A percentile compares a stretch with the other conserved stretches of the same genome.
Conservation (phyloP, 140 eudicot species). For the Erigeron philadelphicus region DNA sequence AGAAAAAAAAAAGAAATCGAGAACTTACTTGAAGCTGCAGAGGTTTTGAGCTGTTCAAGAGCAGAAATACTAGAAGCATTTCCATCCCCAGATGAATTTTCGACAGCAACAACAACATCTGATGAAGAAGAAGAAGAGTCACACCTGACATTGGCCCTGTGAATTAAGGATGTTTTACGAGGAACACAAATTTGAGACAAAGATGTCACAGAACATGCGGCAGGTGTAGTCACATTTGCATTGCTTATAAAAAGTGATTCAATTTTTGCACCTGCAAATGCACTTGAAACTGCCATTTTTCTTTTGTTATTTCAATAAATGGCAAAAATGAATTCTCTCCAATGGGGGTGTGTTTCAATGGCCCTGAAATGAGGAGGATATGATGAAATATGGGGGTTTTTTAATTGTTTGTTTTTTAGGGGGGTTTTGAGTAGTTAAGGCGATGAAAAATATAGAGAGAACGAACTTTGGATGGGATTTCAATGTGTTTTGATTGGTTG, state of each 20-base stretch:
- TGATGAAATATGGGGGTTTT: too few species aligned
- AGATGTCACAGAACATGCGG: slow-evolving; percentile 20
- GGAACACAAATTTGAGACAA: too few species aligned
- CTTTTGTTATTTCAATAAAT: too few species aligned
- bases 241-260: slow-evolving; percentile 43
- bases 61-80: slow-evolving; percentile 65
- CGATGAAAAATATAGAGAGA: slow-evolving; percentile 10
- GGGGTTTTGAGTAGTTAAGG: background rate
- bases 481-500: slow-evolving; percentile 53
- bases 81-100: too few species aligned
- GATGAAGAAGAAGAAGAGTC: background rate
- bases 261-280: slow-evolving; percentile 58
- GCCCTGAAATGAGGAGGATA: too few species aligned
- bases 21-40: slow-evolving; percentile 63
- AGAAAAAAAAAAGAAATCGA: background rate
- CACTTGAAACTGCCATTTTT: slow-evolving; percentile 41
- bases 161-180: background rate
- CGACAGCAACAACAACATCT: too few species aligned
- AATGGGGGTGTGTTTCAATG: too few species aligned
- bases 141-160: slow-evolving; percentile 35
- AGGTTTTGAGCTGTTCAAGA: slow-evolving; percentile 87
- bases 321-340: too few species aligned
- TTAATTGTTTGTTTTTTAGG: too few species aligned
- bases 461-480: slow-evolving; percentile 26
- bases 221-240: slow-evolving; percentile 30